Evolutionary conservation across 805 yeast genomes (phyloP).

Genomic region (Torulaspora quercuum): DNA sequence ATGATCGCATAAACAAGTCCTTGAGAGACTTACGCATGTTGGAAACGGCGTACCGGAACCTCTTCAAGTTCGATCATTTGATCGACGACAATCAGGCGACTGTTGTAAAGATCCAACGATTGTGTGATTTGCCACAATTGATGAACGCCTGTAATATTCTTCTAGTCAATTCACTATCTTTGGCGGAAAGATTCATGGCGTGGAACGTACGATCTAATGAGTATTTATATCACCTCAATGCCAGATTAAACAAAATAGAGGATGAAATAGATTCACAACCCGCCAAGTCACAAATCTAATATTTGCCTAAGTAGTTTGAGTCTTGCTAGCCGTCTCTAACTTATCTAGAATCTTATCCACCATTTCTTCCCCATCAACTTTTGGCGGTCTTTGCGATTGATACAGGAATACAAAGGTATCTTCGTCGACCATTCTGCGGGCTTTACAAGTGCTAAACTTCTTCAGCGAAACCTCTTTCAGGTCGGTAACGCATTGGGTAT

Average conservation of each 20-base stretch:
- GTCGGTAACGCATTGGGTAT: slow-evolving; percentile 21
- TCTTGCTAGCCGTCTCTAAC: slow-evolving; percentile 6
- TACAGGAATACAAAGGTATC: slow-evolving; percentile 25
- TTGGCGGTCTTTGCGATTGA: slow-evolving; percentile 9
- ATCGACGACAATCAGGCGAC: not conserved
- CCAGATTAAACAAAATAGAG: slow-evolving; percentile 7
- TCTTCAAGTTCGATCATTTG: not conserved
- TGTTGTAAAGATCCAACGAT: slow-evolving; percentile 2
- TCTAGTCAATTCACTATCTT: slow-evolving; percentile 9
- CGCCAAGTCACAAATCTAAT: too few species aligned
- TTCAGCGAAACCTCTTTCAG: slow-evolving; percentile 17
- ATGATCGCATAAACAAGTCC: slow-evolving; percentile 3
- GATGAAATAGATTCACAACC: slow-evolving; percentile 3
- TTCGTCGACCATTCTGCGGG: slow-evolving; percentile 23
- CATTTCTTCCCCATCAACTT: slow-evolving; percentile 9
- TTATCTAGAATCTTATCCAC: slow-evolving; percentile 11
- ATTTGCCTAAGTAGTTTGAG: not conserved
- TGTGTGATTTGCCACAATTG: slow-evolving; percentile 6
- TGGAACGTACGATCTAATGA: slow-evolving; percentile 13
- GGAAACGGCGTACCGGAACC: slow-evolving; percentile 2
- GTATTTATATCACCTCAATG: slow-evolving; percentile 9
- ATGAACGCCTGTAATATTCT: slow-evolving; percentile 9
- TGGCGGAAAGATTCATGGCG: slow-evolving; percentile 12
- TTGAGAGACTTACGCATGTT: slow-evolving; percentile 4
- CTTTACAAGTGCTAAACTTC: slow-evolving; percentile 19